phyloP scores from a whole-genome alignment of 169 alveolate species.

The Plasmodium adleri region DNA sequence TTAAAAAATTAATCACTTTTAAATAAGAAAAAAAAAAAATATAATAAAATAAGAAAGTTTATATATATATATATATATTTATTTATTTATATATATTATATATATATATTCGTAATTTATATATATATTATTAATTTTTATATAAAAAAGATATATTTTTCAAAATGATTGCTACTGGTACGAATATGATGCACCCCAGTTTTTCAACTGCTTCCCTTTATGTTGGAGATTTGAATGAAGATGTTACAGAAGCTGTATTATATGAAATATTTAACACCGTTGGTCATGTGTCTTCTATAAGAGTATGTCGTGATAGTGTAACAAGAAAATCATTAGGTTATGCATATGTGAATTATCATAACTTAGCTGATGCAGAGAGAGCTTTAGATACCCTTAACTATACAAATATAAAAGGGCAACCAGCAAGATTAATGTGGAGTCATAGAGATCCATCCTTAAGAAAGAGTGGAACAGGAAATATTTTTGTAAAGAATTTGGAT shows the following conservation, averaged over 20 bases:
- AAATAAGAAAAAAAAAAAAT: too few species aligned
- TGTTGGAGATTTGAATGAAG: conserved; percentile 94
- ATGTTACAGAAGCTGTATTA: conserved; percentile 95
- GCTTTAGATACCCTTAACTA: conserved; percentile 94
- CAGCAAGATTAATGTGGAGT: conserved; percentile 95
- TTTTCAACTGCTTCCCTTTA: conserved; percentile 92
- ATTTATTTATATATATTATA: too few species aligned
- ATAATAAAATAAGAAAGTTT: too few species aligned
- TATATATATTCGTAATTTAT: too few species aligned
- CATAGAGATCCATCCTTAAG: conserved; percentile 94
- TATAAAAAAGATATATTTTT: not conserved
- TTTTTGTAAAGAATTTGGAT: conserved; percentile 96
- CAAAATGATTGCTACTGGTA: conserved; percentile 76
- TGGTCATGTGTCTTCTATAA: conserved; percentile 94
- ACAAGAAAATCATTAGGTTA: conserved; percentile 93
- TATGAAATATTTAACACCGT: conserved; percentile 94
- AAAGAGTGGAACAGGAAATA: conserved; percentile 94
- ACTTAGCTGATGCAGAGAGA: conserved; percentile 92
- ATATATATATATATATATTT: too few species aligned
- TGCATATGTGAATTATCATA: conserved; percentile 95
- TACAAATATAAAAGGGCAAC: conserved; percentile 93
- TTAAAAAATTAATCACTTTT: too few species aligned
- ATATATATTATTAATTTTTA: not conserved
- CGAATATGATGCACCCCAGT: conserved; percentile 76
- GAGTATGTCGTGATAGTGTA: conserved; percentile 94